These are phyloP conservation scores for Scheffersomyces ergatensis DNA, from an alignment of 805 yeast species.

Conservation along the genomic window DNA sequence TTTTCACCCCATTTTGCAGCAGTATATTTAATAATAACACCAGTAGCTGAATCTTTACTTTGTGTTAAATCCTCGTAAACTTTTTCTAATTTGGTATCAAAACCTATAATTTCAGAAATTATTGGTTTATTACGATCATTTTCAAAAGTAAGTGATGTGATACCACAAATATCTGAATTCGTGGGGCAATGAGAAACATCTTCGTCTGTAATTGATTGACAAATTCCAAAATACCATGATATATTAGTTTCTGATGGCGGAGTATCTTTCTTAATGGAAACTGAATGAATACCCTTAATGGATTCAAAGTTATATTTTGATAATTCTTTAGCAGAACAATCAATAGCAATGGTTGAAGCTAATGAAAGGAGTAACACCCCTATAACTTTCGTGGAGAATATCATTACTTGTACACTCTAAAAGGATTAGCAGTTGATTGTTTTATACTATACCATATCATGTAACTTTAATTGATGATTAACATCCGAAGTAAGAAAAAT, in stretches of 20 bases:
- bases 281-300: conserved; percentile 49
- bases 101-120: conserved; percentile 62
- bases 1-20: conserved; percentile 74
- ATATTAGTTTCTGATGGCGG: conserved; percentile 73
- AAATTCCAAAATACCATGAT: conserved; percentile 72
- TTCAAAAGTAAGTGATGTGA: conserved; percentile 55
- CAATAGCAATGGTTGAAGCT: conserved; percentile 14
- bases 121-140: conserved; percentile 37
- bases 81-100: conserved; percentile 41
- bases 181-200: conserved; percentile 56
- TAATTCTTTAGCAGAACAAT: conserved; percentile 36
- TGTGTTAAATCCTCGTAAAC: conserved; percentile 23
- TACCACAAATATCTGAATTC: conserved; percentile 77
- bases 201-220: conserved; percentile 46
- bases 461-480: too few species aligned
- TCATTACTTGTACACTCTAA: too few species aligned
- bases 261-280: conserved; percentile 47
- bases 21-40: conserved; percentile 37
- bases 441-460: too few species aligned
- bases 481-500: too few species aligned
- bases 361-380: neutral
- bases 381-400: neutral
- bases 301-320: conserved; percentile 39
- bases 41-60: conserved; percentile 20
- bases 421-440: too few species aligned